phyloP scores from a whole-genome alignment of 139 green algal genomes.

The Micractinium conductrix region DNA sequence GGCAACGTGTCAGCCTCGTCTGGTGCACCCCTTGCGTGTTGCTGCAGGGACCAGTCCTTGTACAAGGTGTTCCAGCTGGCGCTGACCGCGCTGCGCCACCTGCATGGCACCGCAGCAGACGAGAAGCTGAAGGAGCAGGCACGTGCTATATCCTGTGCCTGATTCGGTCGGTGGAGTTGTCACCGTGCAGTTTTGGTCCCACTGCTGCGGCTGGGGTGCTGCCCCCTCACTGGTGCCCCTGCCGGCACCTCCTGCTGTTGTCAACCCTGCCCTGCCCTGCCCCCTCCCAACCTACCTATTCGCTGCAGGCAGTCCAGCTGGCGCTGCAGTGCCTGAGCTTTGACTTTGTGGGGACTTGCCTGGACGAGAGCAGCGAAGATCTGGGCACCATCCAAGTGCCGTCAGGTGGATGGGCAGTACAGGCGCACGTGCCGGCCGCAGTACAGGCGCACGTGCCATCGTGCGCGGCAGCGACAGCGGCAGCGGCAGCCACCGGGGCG shows the following conservation, averaged over 20 bases:
- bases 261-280: background rate
- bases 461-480: too few relatives aligned
- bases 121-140: conserved; percentile 84
- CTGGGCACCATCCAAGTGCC: conserved; percentile 95
- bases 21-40: too few relatives aligned
- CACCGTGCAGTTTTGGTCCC: too few relatives aligned
- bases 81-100: conserved; percentile 62
- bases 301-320: conserved; percentile 74
- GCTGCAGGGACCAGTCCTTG: conserved; percentile 29
- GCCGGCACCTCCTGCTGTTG: too few relatives aligned
- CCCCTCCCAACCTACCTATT: background rate
- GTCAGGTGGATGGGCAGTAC: background rate
- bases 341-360: conserved; percentile 97
- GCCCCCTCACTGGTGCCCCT: too few relatives aligned
- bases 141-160: background rate
- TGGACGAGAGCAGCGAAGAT: conserved; percentile 96
- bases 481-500: too few relatives aligned
- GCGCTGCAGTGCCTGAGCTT: conserved; percentile 92
- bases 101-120: conserved; percentile 60
- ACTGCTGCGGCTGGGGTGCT: too few relatives aligned
- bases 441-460: too few relatives aligned
- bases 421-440: too few relatives aligned
- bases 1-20: too few relatives aligned
- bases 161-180: too few relatives aligned
- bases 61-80: conserved; percentile 66